Evolutionary conservation across 2,329 filamentous ascomycete genomes (phyloP).

Genomic region (Alternaria panax): DNA sequence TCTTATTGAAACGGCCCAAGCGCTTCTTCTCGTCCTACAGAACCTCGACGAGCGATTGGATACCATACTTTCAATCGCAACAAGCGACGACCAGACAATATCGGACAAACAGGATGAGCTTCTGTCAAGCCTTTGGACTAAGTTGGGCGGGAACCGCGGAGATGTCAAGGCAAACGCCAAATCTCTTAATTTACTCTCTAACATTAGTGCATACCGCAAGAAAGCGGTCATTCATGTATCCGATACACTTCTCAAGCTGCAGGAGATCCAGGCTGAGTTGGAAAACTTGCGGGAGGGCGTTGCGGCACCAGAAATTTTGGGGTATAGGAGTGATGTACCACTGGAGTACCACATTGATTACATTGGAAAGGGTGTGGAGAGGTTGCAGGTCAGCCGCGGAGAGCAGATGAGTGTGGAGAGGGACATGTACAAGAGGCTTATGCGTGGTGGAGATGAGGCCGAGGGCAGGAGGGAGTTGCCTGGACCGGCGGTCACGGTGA

Average conservation of each 20-base stretch:
- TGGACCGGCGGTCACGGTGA: slow-evolving; percentile 25
- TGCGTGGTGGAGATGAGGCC: slow-evolving; percentile 22
- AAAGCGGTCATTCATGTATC: slow-evolving; percentile 73
- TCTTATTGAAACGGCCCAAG: slow-evolving; percentile 75
- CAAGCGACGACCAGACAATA: slow-evolving; percentile 67
- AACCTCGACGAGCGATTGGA: slow-evolving; percentile 74
- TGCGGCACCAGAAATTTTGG: slow-evolving; percentile 68
- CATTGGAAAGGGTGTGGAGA: slow-evolving; percentile 75
- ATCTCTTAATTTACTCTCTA: slow-evolving; percentile 69
- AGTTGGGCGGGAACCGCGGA: slow-evolving; percentile 72
- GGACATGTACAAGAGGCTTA: slow-evolving; percentile 49
- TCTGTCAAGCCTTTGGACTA: slow-evolving; percentile 74
- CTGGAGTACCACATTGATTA: slow-evolving; percentile 77
- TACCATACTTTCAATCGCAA: slow-evolving; percentile 73
- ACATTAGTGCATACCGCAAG: slow-evolving; percentile 71
- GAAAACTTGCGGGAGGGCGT: slow-evolving; percentile 76
- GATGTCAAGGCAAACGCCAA: slow-evolving; percentile 67
- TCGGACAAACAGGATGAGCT: slow-evolving; percentile 69
- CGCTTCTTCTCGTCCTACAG: slow-evolving; percentile 69
- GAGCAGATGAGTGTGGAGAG: slow-evolving; percentile 67
- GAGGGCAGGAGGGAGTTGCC: slow-evolving; percentile 21
- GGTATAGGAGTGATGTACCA: slow-evolving; percentile 63
- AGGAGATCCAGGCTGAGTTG: slow-evolving; percentile 74
- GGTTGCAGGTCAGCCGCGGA: slow-evolving; percentile 70
- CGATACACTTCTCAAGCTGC: slow-evolving; percentile 73